These are phyloP conservation scores for Penicillium lividum DNA, from an alignment of 495 filamentous ascomycete species.

Conservation along the genomic window DNA sequence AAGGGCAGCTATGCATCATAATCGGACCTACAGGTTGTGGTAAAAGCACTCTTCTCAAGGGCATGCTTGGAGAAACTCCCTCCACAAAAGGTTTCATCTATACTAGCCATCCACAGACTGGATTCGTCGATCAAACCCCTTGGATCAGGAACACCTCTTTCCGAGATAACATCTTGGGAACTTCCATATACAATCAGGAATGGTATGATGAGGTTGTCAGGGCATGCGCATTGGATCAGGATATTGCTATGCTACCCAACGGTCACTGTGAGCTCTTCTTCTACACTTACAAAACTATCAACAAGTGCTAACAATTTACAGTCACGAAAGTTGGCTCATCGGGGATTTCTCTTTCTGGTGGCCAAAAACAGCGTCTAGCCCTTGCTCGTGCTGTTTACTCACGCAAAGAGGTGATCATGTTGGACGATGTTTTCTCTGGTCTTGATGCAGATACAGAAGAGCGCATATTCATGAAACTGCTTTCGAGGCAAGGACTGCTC, in stretches of 20 bases:
- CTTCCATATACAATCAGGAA: constrained; percentile 23
- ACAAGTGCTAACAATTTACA: neutral
- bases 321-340: constrained; percentile 31
- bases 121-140: constrained; percentile 39
- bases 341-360: constrained; percentile 38
- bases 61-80: constrained; percentile 52
- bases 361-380: constrained; percentile 40
- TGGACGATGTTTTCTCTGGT: constrained; percentile 51
- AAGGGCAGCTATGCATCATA: constrained; percentile 11
- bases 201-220: constrained; percentile 43
- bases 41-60: constrained; percentile 52
- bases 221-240: constrained; percentile 37
- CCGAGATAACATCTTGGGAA: constrained; percentile 37
- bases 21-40: constrained; percentile 45
- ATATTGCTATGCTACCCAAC: constrained; percentile 31
- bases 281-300: neutral
- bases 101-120: constrained; percentile 25
- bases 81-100: constrained; percentile 11
- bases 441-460: constrained; percentile 50
- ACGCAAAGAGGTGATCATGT: constrained; percentile 34
- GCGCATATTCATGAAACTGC: constrained; percentile 43
- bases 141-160: constrained; percentile 46
- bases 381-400: constrained; percentile 52
- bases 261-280: constrained; percentile 26
- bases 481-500: constrained; percentile 22